Conservation (phyloP, 2,329 filamentous ascomycete genomes). For the Fusarium robinianum region DNA sequence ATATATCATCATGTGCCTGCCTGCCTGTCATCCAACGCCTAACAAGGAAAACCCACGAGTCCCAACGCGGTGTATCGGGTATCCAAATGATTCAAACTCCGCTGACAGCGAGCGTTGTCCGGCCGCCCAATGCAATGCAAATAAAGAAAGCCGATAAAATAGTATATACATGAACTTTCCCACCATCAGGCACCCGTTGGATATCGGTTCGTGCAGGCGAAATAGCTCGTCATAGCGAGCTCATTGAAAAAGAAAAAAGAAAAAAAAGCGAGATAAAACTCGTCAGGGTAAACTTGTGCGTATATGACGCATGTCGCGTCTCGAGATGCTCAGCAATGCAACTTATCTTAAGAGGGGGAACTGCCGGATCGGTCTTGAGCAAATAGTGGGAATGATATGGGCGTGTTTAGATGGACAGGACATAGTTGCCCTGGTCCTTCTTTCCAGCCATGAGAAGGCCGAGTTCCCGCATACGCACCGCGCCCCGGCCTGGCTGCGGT, state of each 20-base stretch:
- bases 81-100: conserved; percentile 39
- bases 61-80: conserved; percentile 40
- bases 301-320: conserved; percentile 25
- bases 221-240: too few relatives aligned
- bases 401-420: conserved; percentile 68
- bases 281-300: conserved; percentile 25
- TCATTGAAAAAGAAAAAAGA: conserved; percentile 14
- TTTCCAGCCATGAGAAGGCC: conserved; percentile 88
- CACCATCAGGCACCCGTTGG: conserved; percentile 9
- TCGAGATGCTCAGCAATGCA: conserved; percentile 15
- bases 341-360: too few relatives aligned
- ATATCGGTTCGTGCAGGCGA: too few relatives aligned
- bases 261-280: conserved; percentile 20
- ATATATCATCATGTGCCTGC: conserved; percentile 34
- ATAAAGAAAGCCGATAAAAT: conserved; percentile 16
- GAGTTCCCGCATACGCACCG: conserved; percentile 82
- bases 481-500: conserved; percentile 81
- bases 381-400: neutral
- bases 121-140: conserved; percentile 32
- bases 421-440: conserved; percentile 73
- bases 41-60: conserved; percentile 30
- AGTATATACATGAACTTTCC: conserved; percentile 31
- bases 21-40: conserved; percentile 35
- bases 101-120: conserved; percentile 33
- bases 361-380: neutral